These are phyloP conservation scores for Gomphus bonarii DNA, from an alignment of 1,284 basidiomycete genomes.

Conservation along the genomic window DNA sequence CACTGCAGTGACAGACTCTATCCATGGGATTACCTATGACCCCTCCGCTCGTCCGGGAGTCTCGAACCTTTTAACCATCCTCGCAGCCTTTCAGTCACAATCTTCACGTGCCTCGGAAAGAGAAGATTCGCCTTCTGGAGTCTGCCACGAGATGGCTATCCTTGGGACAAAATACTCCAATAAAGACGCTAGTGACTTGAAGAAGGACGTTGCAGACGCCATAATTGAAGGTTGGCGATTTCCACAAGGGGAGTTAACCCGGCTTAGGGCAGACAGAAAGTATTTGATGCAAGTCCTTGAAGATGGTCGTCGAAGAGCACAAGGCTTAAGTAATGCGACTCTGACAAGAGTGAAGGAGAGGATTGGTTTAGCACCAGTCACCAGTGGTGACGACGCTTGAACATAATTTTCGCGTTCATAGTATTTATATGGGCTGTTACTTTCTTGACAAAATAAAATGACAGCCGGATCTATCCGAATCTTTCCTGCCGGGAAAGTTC, in stretches of 20 bases:
- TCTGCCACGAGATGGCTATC: conserved; percentile 34
- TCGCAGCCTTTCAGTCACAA: conserved; percentile 38
- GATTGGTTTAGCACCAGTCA: neutral
- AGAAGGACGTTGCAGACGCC: conserved; percentile 64
- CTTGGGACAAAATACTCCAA: conserved; percentile 43
- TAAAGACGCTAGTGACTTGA: conserved; percentile 60
- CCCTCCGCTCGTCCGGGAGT: conserved; percentile 70
- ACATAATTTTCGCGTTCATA: no score
- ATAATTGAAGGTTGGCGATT: conserved; percentile 59
- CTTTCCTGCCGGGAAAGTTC: no score
- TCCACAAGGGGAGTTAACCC: conserved; percentile 63
- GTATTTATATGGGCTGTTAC: no score
- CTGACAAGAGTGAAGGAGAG: neutral
- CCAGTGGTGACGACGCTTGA: no score
- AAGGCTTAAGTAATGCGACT: neutral
- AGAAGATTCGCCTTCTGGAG: conserved; percentile 21
- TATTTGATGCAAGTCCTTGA: conserved; percentile 58
- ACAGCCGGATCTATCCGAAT: no score
- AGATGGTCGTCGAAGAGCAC: conserved; percentile 32
- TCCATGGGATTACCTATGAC: conserved; percentile 66
- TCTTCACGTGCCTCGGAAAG: neutral
- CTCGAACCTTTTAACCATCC: conserved; percentile 74
- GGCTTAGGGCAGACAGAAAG: conserved; percentile 46
- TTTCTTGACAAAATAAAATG: no score
- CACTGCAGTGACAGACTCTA: conserved; percentile 79